Base-by-base conservation (phyloP, 768 basidiomycete species). In the Sistotremastrum suecicum region DNA sequence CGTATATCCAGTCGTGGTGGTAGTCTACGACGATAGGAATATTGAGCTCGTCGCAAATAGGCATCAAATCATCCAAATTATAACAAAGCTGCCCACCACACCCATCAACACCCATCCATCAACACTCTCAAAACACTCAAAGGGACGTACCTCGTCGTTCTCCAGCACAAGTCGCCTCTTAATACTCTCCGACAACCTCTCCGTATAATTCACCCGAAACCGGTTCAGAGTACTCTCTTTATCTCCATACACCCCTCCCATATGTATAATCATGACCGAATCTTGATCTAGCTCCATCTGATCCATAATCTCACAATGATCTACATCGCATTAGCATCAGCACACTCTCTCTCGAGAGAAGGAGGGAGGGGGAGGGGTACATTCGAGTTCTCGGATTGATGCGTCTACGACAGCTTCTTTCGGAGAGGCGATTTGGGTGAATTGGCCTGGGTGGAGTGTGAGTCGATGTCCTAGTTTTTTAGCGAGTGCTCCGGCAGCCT, bases 381-480 rank as follows among this genome's bases (percentile, higher is more conserved):
- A 94, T 28, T 70, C 67, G 30, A 97, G 68, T 48, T 97, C 91
- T 10, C 83, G 69, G 7, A 92, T 65, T 11, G 85, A 76, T 3
- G 86, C 75, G 31, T 75, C 68, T 7, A 92, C 70, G 9, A 95
- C 92, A 7, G 67, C 69, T 10, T 75, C 69, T 41, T 72, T 81
- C 1, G 87, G 90, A 31, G 82, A 85, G 5, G 83, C 90, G 2
- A 97, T 60, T 53, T 81, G 81, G 0, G 81, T 85, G 54, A 71
- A 92, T 62, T 91, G 89, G 2, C 89, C 90, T 0, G 91, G 90
- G 60, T 95, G 90, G 5, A 77, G 72, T 0, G 90, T 95, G 42
- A 97, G 63, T 39, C 91, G 65, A 54, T 92, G 84, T 0, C 78
- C 77, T 48, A 81, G 74, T 53, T 72, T 72, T 36, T 71, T 75